Evolutionary conservation across 2,329 filamentous ascomycete species (phyloP).

Genomic region (Cercospora sp.): DNA sequence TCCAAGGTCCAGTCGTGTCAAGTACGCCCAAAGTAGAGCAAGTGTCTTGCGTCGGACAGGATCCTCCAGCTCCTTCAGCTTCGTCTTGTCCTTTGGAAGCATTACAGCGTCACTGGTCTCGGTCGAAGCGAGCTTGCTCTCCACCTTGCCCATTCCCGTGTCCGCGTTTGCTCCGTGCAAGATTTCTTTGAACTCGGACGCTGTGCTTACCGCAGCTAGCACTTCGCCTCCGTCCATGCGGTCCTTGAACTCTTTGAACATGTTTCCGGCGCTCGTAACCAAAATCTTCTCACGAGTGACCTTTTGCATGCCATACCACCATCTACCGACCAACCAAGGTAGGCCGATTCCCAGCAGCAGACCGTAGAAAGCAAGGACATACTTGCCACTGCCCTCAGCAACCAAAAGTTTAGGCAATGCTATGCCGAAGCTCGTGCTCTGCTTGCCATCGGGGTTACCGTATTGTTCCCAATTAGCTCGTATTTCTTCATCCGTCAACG

Average conservation of each 20-base stretch:
- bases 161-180: slow-evolving; percentile 79
- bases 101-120: slow-evolving; percentile 60
- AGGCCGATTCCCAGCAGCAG: slow-evolving; percentile 83
- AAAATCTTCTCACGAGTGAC: slow-evolving; percentile 92
- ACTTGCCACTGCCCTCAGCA: slow-evolving; percentile 92
- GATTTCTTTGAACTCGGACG: slow-evolving; percentile 78
- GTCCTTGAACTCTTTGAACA: slow-evolving; percentile 92
- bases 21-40: slow-evolving; percentile 90
- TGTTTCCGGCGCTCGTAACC: slow-evolving; percentile 87
- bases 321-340: slow-evolving; percentile 90
- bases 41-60: slow-evolving; percentile 80
- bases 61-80: slow-evolving; percentile 77
- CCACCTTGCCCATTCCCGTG: slow-evolving; percentile 76
- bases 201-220: slow-evolving; percentile 76
- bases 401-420: slow-evolving; percentile 91
- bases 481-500: slow-evolving; percentile 93
- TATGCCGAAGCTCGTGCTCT: slow-evolving; percentile 97
- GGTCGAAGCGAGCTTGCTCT: slow-evolving; percentile 69
- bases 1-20: slow-evolving; percentile 82
- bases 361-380: slow-evolving; percentile 87
- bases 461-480: slow-evolving; percentile 96
- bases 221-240: slow-evolving; percentile 78
- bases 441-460: slow-evolving; percentile 96
- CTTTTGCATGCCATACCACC: slow-evolving; percentile 97
- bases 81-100: slow-evolving; percentile 70